Evolutionary conservation across 148 eudicot species (phyloP).

Genomic region (Cornus controversa): DNA sequence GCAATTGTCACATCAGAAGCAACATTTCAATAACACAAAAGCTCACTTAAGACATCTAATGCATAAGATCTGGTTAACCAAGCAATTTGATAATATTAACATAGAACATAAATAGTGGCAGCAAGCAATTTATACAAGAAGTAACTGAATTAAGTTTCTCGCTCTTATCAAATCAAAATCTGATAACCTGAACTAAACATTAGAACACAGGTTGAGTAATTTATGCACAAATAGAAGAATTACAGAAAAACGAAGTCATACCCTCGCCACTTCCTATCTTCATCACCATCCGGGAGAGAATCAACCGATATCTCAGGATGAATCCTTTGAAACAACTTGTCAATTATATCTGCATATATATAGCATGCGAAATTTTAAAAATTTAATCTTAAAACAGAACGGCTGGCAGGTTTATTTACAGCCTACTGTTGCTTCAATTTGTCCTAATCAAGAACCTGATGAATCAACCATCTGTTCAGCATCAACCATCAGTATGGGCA

Average conservation of each 20-base stretch:
- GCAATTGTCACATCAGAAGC: constrained; percentile 9
- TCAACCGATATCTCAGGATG: constrained; percentile 34
- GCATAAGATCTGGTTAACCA: not conserved
- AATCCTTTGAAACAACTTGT: constrained; percentile 47
- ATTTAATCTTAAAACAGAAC: not conserved
- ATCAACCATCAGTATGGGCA: constrained; percentile 84
- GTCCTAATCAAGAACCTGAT: constrained; percentile 55
- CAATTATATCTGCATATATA: constrained; percentile 66
- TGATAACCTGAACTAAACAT: not conserved
- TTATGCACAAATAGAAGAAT: not conserved
- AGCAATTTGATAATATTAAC: not conserved
- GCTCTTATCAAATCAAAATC: not conserved
- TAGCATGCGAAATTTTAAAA: not conserved
- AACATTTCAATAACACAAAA: not conserved
- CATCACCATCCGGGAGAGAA: constrained; percentile 34
- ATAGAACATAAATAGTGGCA: not conserved
- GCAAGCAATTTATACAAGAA: not conserved
- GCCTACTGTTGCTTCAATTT: not conserved
- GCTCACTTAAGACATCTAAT: not conserved
- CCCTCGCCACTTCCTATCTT: constrained; percentile 89
- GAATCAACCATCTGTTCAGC: constrained; percentile 89
- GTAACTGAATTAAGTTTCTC: not conserved
- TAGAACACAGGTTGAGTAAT: not conserved
- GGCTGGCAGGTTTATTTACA: not conserved
- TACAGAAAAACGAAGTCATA: constrained; percentile 23